Evolutionary conservation across 257 asterid genomes (phyloP).

Genomic region (Linderniella brevidens): DNA sequence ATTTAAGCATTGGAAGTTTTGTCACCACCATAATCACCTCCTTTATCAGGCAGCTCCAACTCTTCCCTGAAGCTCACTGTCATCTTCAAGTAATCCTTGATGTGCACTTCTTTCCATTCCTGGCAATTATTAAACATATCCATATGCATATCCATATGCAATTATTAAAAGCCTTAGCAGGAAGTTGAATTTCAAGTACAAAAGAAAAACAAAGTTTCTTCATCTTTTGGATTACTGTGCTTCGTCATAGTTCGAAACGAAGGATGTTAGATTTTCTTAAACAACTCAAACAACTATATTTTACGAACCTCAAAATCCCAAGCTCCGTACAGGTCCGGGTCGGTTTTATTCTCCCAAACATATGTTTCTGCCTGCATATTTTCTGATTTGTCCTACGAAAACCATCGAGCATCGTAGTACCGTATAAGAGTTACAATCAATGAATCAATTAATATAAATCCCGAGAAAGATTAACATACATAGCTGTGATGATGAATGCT

Average conservation of each 20-base stretch:
- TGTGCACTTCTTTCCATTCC: constrained; percentile 62
- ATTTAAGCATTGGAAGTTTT: too few species aligned
- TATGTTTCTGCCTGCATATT: constrained; percentile 37
- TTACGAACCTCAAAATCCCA: constrained; percentile 62
- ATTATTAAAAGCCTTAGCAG: neutral
- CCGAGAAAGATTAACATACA: neutral
- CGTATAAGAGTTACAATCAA: neutral
- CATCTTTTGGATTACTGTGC: neutral
- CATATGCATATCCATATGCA: neutral
- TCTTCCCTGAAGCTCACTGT: constrained; percentile 37
- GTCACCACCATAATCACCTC: constrained; percentile 7
- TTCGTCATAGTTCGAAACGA: neutral
- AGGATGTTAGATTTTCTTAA: neutral
- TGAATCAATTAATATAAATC: constrained; percentile 2
- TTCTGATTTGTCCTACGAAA: constrained; percentile 46
- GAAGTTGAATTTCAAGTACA: neutral
- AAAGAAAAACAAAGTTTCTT: neutral
- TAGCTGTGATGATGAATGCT: neutral
- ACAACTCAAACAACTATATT: neutral
- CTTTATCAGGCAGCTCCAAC: constrained; percentile 34
- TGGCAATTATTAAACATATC: constrained; percentile 3
- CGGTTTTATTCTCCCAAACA: constrained; percentile 47
- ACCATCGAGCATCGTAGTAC: too few species aligned
- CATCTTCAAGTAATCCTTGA: constrained; percentile 48
- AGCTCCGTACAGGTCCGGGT: constrained; percentile 50